phyloP scores from a whole-genome alignment of 2,329 filamentous ascomycete genomes.

The Pseudophaeomoniella oleicola region DNA sequence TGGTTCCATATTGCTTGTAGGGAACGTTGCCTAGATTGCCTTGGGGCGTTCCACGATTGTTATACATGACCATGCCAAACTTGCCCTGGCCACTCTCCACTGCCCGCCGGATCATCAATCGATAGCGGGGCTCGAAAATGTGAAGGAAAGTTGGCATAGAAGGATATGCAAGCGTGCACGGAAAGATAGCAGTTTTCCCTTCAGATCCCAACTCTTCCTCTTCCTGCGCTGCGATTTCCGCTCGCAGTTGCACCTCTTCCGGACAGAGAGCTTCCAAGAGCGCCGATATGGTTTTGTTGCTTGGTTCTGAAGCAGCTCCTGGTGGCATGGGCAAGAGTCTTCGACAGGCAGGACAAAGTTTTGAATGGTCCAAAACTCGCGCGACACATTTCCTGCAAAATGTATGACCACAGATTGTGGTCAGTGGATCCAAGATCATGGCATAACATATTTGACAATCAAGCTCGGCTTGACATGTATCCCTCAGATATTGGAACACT shows the following conservation, averaged over 20 bases:
- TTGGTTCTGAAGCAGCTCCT: constrained; percentile 32
- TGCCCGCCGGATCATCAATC: constrained; percentile 72
- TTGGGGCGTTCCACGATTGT: constrained; percentile 36
- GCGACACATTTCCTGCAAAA: constrained; percentile 72
- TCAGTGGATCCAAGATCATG: constrained; percentile 66
- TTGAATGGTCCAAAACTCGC: constrained; percentile 61
- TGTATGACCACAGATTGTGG: constrained; percentile 76
- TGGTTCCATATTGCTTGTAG: constrained; percentile 63
- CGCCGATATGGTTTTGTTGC: constrained; percentile 48
- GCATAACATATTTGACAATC: constrained; percentile 85
- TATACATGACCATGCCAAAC: constrained; percentile 76
- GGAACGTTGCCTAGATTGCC: constrained; percentile 35
- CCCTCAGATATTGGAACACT: constrained; percentile 44
- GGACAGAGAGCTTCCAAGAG: constrained; percentile 58
- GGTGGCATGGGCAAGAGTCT: constrained; percentile 42
- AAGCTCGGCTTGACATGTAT: constrained; percentile 52
- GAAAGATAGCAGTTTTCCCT: constrained; percentile 56
- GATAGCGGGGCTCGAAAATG: constrained; percentile 84
- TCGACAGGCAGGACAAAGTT: constrained; percentile 69
- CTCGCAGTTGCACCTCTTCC: constrained; percentile 44
- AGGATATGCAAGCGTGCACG: constrained; percentile 71
- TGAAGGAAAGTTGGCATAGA: constrained; percentile 74
- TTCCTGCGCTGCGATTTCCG: constrained; percentile 41
- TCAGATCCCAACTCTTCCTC: constrained; percentile 37
- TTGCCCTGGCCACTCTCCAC: constrained; percentile 54